phyloP scores from a whole-genome alignment of 2,329 filamentous ascomycete genomes.

The Mycosphaerella sp. region DNA sequence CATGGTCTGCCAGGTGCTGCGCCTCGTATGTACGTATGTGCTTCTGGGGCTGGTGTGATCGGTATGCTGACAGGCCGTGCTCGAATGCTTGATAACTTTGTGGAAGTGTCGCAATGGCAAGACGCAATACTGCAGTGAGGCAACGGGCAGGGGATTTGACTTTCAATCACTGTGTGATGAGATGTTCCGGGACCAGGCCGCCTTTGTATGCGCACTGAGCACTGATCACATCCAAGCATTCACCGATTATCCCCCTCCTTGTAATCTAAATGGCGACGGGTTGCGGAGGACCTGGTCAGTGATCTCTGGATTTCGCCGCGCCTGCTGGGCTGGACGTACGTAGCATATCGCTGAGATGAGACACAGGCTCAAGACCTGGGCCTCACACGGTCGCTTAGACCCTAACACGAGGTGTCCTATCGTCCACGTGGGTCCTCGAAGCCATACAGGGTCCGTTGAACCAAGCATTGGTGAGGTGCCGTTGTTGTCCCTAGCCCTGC shows the following conservation, averaged over 20 bases:
- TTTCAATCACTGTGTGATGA: neutral
- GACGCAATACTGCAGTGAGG: neutral
- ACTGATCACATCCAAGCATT: neutral
- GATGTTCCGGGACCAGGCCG: conserved; percentile 3
- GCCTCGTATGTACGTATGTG: neutral
- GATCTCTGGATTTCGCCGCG: conserved; percentile 5
- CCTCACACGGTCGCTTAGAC: neutral
- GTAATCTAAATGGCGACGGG: conserved; percentile 4
- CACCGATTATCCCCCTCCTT: neutral
- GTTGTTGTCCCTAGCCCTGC: conserved; percentile 2
- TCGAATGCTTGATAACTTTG: neutral
- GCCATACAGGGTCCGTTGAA: neutral
- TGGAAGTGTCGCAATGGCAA: neutral
- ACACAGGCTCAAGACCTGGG: conserved; percentile 1
- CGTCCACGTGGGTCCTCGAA: conserved; percentile 8
- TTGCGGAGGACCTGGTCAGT: conserved; percentile 10
- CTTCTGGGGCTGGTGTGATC: neutral
- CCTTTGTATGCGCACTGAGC: conserved; percentile 2
- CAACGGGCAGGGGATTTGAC: neutral
- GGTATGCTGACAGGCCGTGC: neutral
- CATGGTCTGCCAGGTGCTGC: neutral
- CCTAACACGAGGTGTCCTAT: conserved; percentile 3
- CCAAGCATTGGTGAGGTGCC: conserved; percentile 6
- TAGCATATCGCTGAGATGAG: no score
- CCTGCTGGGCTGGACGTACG: no score